Evolutionary conservation across 169 alveolate species (phyloP).

Genomic region (Plasmodium fragile): DNA sequence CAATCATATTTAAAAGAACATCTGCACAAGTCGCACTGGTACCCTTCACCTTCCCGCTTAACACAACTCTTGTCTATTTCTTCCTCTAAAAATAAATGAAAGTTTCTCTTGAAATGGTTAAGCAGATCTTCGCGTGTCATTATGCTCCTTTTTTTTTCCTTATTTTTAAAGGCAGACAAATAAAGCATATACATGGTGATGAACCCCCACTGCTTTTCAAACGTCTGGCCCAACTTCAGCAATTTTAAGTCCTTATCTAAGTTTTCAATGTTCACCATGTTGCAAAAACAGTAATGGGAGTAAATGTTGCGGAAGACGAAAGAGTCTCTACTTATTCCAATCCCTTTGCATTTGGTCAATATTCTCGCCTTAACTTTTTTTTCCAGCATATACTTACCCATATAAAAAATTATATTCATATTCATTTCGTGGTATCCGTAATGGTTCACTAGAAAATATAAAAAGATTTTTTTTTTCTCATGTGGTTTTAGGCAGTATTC

Average conservation of each 20-base stretch:
- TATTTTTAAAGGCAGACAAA: conserved; percentile 16
- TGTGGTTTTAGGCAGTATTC: conserved; percentile 40
- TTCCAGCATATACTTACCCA: conserved; percentile 60
- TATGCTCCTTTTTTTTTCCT: conserved; percentile 8
- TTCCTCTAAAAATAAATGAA: conserved; percentile 3
- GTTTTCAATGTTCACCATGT: conserved; percentile 25
- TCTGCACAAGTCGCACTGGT: conserved; percentile 34
- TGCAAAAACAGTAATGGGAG: conserved; percentile 55
- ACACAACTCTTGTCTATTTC: conserved; percentile 37
- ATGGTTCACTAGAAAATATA: conserved; percentile 56
- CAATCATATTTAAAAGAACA: conserved; percentile 45
- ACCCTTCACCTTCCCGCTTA: conserved; percentile 15
- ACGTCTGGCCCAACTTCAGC: neutral
- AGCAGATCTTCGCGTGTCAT: neutral
- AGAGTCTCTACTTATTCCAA: conserved; percentile 1
- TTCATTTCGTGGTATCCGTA: conserved; percentile 68
- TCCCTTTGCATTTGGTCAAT: conserved; percentile 37
- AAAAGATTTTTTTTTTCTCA: conserved; percentile 48
- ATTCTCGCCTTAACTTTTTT: conserved; percentile 16
- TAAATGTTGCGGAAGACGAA: conserved; percentile 31
- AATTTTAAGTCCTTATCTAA: conserved; percentile 60
- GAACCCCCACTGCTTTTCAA: conserved; percentile 18
- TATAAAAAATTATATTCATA: conserved; percentile 29
- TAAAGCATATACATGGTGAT: conserved; percentile 39
- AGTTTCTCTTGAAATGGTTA: conserved; percentile 3